These are phyloP conservation scores for Ricinus communis DNA, from an alignment of 345 rosid species.

Conservation along the genomic window DNA sequence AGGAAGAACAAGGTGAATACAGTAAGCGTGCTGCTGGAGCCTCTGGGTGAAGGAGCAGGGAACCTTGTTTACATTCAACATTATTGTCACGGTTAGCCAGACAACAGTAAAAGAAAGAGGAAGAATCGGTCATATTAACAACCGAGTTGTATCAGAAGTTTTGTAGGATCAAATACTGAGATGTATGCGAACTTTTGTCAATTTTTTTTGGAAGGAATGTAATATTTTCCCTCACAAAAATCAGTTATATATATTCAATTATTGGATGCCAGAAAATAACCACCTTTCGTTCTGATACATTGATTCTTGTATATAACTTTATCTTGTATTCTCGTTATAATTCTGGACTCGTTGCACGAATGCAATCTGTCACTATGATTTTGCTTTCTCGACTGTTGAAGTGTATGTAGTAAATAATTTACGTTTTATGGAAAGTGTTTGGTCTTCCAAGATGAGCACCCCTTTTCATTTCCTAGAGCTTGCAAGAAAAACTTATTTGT, in stretches of 20 bases:
- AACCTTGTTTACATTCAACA: background rate
- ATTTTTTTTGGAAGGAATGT: constrained; percentile 9
- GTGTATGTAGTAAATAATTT: no score
- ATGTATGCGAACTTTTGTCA: background rate
- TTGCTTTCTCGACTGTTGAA: no score
- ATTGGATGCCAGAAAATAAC: no score
- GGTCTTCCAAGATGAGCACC: no score
- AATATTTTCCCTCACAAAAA: background rate
- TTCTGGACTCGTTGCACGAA: no score
- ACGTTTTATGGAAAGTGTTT: no score
- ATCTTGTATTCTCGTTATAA: no score
- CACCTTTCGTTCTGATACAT: no score
- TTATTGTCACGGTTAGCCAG: background rate
- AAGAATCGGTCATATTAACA: background rate
- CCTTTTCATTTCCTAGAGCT: no score
- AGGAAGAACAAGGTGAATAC: constrained; percentile 82
- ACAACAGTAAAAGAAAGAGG: background rate
- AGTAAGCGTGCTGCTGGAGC: constrained; percentile 74
- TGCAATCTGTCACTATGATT: no score
- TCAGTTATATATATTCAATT: background rate
- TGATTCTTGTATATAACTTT: no score
- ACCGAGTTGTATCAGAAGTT: constrained; percentile 14
- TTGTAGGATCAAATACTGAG: constrained; percentile 8
- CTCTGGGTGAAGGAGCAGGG: constrained; percentile 44
- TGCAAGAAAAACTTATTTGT: no score